Base-by-base conservation (phyloP, 1,139 yeast genomes). In the Maudiozyma humilis region DNA sequence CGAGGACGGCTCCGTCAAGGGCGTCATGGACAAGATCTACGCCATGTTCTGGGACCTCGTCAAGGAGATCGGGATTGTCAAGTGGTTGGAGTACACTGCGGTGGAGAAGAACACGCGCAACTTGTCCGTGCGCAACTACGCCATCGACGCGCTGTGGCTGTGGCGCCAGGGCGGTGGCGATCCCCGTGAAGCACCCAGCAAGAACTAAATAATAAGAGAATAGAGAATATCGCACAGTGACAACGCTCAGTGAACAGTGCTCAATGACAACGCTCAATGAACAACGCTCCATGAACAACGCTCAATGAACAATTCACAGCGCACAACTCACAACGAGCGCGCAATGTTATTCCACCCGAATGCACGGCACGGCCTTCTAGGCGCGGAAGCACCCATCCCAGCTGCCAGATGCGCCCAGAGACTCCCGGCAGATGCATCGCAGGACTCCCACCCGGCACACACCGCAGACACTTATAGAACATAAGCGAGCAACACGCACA, bases 91-190 rank as follows among this genome's bases (percentile, higher is more conserved):
- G 36, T 84, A 82, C 46, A 87, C 91, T 8, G 76, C 94, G 0
- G 83, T 82, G 53, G 96, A 86, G 46, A 62, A 64, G 12, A 68
- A 66, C 41, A 81, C 91, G 0, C 69, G 67, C 23, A 85, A 85
- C 59, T 51, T 89, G 37, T 84, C 91, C 25, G 89, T 89, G 2
- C 70, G 88, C 50, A 84, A 78, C 52, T 85, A 88, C 58, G 96
- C 97, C 1, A 73, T 85, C 18, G 98, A 91, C 53, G 96, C 97
- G 0, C 71, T 91, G 36, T 91, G 97, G 96, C 69, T 89, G 43
- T 87, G 95, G 91, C 80, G 74, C 54, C 76, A 80, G 56, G 88
- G 85, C n/a, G 85, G 85, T 3, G 88, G 88, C 17, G 68, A 65
- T 45, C 56, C 49, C 38, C 52, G 62, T 45, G 48, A 45, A 40